A percentile compares a stretch with the other conserved stretches of the same genome.
Conservation (phyloP, 805 yeast species). For the Candida hispaniensis region DNA sequence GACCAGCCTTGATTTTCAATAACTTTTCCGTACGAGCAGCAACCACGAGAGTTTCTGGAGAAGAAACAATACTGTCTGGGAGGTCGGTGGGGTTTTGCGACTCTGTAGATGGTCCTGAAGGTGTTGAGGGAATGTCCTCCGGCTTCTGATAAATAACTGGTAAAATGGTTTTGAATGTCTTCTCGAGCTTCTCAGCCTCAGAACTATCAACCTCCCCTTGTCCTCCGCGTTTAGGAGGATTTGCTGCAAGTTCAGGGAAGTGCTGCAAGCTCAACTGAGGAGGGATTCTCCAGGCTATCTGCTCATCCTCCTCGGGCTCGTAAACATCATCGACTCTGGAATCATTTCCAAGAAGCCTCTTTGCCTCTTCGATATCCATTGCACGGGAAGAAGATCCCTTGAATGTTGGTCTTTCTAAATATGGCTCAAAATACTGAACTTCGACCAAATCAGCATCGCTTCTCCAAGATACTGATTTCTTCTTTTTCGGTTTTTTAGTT, state of each 20-base stretch:
- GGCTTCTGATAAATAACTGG: constrained; percentile 2
- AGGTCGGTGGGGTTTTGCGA: constrained; percentile 12
- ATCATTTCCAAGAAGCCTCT: constrained; percentile 12
- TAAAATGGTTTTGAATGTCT: constrained; percentile 7
- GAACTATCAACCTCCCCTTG: constrained; percentile 1
- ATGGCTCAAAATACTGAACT: constrained; percentile 10
- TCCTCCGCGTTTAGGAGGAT: constrained; percentile 11
- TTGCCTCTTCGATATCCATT: constrained; percentile 12
- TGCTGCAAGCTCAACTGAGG: not conserved
- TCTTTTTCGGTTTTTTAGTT: constrained; percentile 8
- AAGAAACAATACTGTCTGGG: not conserved
- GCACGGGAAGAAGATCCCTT: constrained; percentile 9
- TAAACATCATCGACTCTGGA: constrained; percentile 8
- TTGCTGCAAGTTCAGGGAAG: constrained; percentile 1
- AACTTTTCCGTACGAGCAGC: constrained; percentile 11
- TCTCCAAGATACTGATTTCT: constrained; percentile 11
- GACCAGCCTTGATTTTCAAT: constrained; percentile 11
- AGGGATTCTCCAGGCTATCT: constrained; percentile 9
- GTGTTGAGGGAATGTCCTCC: constrained; percentile 5
- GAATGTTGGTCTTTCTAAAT: constrained; percentile 6
- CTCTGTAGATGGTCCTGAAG: constrained; percentile 2
- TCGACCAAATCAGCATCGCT: constrained; percentile 7
- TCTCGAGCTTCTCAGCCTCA: constrained; percentile 1
- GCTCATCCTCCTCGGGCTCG: constrained; percentile 13
- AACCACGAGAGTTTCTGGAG: not conserved